phyloP scores from a whole-genome alignment of 148 eudicot species.

The Chenopodium formosanum region DNA sequence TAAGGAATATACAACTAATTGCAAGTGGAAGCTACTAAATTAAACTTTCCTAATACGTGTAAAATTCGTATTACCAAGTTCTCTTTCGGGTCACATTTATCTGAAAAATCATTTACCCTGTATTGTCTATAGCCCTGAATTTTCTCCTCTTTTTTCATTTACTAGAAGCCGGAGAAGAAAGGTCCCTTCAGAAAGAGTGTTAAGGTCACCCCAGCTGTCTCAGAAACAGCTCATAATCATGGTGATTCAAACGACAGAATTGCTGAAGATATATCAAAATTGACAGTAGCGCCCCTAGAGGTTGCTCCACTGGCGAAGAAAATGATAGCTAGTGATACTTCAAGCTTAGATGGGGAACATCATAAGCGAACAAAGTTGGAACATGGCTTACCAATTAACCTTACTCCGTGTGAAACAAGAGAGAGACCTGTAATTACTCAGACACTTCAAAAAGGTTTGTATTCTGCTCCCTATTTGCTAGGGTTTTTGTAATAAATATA shows the following conservation, averaged over 20 bases:
- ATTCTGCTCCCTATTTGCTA: slow-evolving; percentile 13
- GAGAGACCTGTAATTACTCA: slow-evolving; percentile 26
- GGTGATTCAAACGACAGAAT: slow-evolving; percentile 31
- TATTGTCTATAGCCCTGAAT: slow-evolving; percentile 2
- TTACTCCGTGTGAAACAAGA: slow-evolving; percentile 20
- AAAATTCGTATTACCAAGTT: no score
- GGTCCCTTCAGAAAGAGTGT: slow-evolving; percentile 36
- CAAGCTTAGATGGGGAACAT: slow-evolving; percentile 28
- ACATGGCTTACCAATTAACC: slow-evolving; percentile 19
- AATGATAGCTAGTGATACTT: slow-evolving; percentile 26
- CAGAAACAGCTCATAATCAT: slow-evolving; percentile 25
- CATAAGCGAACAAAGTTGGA: slow-evolving; percentile 23
- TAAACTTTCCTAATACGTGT: no score
- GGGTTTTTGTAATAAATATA: neutral
- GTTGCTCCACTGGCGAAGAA: slow-evolving; percentile 19
- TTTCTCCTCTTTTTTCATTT: slow-evolving; percentile 17
- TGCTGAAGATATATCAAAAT: slow-evolving; percentile 36
- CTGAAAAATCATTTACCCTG: neutral
- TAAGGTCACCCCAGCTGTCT: slow-evolving; percentile 42
- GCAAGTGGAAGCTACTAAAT: no score
- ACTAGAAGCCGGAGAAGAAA: slow-evolving; percentile 51
- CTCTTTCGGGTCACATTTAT: neutral
- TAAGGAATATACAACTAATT: no score
- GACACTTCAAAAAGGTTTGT: slow-evolving; percentile 41
- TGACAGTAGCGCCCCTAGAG: slow-evolving; percentile 35